Evolutionary conservation across 2,329 filamentous ascomycete genomes (phyloP).

Genomic region (Diplodia intermedia): DNA sequence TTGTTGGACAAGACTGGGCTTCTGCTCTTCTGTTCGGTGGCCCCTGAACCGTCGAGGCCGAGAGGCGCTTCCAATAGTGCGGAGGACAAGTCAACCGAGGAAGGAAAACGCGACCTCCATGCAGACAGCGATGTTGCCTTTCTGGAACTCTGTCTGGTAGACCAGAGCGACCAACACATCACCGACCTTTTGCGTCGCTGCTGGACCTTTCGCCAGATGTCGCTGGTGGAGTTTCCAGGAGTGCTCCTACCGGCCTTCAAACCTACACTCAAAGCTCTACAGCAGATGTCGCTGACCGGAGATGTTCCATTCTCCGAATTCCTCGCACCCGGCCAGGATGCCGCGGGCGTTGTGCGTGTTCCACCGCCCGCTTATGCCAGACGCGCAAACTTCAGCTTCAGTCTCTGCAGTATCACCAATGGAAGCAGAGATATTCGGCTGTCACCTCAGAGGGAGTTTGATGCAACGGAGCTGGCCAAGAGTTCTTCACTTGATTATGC

Average conservation of each 20-base stretch:
- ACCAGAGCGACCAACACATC: conserved; percentile 33
- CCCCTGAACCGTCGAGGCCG: conserved; percentile 30
- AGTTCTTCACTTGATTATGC: conserved; percentile 56
- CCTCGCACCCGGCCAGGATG: conserved; percentile 37
- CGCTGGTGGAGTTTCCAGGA: conserved; percentile 42
- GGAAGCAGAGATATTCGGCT: conserved; percentile 32
- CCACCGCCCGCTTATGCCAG: conserved; percentile 42
- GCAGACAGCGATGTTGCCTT: conserved; percentile 31
- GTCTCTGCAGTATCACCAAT: conserved; percentile 34
- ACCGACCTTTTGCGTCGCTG: conserved; percentile 35
- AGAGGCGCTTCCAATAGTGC: background rate
- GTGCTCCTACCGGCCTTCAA: conserved; percentile 44
- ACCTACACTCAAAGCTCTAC: conserved; percentile 38
- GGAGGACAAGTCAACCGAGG: no score
- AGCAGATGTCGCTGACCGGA: conserved; percentile 37
- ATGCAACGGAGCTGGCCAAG: conserved; percentile 34
- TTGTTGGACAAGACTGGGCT: conserved; percentile 39
- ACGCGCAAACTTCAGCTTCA: conserved; percentile 37
- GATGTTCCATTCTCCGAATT: conserved; percentile 44
- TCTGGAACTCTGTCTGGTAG: conserved; percentile 37
- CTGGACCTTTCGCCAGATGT: conserved; percentile 33
- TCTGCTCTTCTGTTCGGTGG: conserved; percentile 42
- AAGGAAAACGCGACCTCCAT: conserved; percentile 33
- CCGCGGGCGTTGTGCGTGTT: conserved; percentile 29
- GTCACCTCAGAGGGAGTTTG: background rate